Evolutionary conservation across 805 yeast genomes (phyloP), one percentile per base, ranked within the genome.

Genomic region (Saccharomycopsis sp.): DNA sequence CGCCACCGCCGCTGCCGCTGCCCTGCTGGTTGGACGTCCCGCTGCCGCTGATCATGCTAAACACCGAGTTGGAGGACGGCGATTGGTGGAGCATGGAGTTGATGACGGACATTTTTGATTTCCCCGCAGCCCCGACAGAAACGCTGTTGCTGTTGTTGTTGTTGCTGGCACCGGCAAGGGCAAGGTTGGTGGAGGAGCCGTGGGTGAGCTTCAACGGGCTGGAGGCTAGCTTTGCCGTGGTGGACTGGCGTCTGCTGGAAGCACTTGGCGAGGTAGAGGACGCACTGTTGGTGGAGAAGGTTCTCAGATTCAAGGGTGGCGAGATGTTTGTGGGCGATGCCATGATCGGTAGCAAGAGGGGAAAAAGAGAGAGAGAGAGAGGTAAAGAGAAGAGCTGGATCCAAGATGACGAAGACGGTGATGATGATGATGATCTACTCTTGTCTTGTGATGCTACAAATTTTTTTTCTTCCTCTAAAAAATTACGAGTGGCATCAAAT

Each of bases 11-110:
- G 20, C 20, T 33, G 16, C 27, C 27, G 27, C n/a, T n/a, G n/a
- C 27, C 12, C 12, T 18, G 12, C 8, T 15, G 26, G 8, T 18
- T 13, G 15, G 19, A 9, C 6, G 36, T 18, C 8, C 12, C 12
- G 32, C 5, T 4, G 36, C 34, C 42, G 17, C 34, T 29, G 19
- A 18, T n/a, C 38, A 43, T 34, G 25, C 43, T 42, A 33, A 42
- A 39, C 10, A 46, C 44, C 9, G 40, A 34, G 41, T 43, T 46
- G 18, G 36, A 26, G 5, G 46, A 42, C 10, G 49, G 49, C n/a
- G 41, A 33, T 13, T 36, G 31, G 18, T 43, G 46, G 23, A 46
- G 38, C n/a, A 38, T 15, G 3, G 41, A 37, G 32, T 36, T 42
- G 21, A 43, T 43, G 16, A 36, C 41, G 7, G 38, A 19, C 34